Percentiles rank a stretch among this genome's conserved stretches.
phyloP scores from a whole-genome alignment of 176 grass and related monocot genomes.

The Lolium multiflorum region DNA sequence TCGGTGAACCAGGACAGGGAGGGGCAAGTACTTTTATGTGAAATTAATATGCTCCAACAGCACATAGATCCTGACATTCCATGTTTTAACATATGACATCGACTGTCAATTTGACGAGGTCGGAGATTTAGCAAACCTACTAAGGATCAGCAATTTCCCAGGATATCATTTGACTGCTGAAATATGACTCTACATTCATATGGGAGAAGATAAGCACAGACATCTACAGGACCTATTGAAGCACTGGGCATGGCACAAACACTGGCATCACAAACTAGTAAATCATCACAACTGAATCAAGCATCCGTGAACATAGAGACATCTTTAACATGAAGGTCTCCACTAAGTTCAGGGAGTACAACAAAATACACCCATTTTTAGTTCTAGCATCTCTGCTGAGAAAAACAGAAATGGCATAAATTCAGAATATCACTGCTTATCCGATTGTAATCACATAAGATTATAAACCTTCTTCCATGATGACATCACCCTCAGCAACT shows the following conservation, averaged over 20 bases:
- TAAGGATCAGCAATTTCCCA: too few relatives aligned
- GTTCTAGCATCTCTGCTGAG: slow-evolving; percentile 5
- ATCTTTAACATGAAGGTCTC: neutral
- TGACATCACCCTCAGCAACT: slow-evolving; percentile 49
- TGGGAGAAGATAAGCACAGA: neutral
- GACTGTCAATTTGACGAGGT: too few relatives aligned
- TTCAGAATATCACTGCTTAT: slow-evolving; percentile 11
- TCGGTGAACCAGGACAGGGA: too few relatives aligned
- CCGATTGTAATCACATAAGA: slow-evolving; percentile 1
- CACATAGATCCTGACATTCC: too few relatives aligned
- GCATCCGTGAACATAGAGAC: neutral
- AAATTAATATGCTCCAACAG: too few relatives aligned
- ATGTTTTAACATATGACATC: too few relatives aligned
- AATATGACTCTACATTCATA: neutral
- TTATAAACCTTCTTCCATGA: slow-evolving; percentile 79
- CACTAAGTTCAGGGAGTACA: slow-evolving; percentile 41
- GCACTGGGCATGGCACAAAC: neutral
- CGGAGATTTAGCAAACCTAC: too few relatives aligned
- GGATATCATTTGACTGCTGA: too few relatives aligned
- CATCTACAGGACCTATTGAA: neutral
- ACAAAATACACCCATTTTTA: slow-evolving; percentile 27
- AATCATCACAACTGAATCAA: neutral
- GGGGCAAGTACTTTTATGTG: too few relatives aligned
- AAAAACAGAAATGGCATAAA: slow-evolving; percentile 30
- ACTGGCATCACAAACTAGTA: neutral